Conservation (phyloP, 495 filamentous ascomycete species). For the Trichoderma erinaceum region DNA sequence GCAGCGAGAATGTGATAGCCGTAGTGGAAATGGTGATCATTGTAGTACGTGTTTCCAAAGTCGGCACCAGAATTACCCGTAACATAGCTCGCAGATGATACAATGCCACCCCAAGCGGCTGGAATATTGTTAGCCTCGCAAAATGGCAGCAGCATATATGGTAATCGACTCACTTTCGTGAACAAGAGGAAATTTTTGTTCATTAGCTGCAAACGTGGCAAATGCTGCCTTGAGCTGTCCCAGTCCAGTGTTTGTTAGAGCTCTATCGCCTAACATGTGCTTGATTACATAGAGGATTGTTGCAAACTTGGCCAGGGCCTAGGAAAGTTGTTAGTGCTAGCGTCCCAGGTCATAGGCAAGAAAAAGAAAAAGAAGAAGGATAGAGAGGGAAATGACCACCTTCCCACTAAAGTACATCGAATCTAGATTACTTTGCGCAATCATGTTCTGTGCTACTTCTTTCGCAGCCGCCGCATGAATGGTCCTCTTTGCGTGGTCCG, state of each 20-base stretch:
- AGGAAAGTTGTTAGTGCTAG: slow-evolving; percentile 18
- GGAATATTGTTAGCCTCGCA: background rate
- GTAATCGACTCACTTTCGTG: slow-evolving; percentile 55
- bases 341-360: slow-evolving; percentile 15
- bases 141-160: background rate
- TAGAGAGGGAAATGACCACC: slow-evolving; percentile 28
- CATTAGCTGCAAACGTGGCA: slow-evolving; percentile 67
- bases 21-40: slow-evolving; percentile 94
- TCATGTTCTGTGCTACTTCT: slow-evolving; percentile 70
- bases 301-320: slow-evolving; percentile 84
- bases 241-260: slow-evolving; percentile 56
- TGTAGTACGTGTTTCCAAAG: slow-evolving; percentile 83
- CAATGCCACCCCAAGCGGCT: slow-evolving; percentile 75
- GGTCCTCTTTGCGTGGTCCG: slow-evolving; percentile 41
- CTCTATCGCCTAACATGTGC: slow-evolving; percentile 55
- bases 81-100: slow-evolving; percentile 73
- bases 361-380: background rate
- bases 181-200: slow-evolving; percentile 69
- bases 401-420: slow-evolving; percentile 97
- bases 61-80: slow-evolving; percentile 64
- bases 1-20: slow-evolving; percentile 88
- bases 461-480: slow-evolving; percentile 53
- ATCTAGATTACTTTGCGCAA: slow-evolving; percentile 63
- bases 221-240: slow-evolving; percentile 68
- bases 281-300: slow-evolving; percentile 61